Percentiles rank a stretch among this genome's conserved stretches.
Conservation (phyloP, 169 alveolate genomes). For the Plasmodium chabaudi region DNA sequence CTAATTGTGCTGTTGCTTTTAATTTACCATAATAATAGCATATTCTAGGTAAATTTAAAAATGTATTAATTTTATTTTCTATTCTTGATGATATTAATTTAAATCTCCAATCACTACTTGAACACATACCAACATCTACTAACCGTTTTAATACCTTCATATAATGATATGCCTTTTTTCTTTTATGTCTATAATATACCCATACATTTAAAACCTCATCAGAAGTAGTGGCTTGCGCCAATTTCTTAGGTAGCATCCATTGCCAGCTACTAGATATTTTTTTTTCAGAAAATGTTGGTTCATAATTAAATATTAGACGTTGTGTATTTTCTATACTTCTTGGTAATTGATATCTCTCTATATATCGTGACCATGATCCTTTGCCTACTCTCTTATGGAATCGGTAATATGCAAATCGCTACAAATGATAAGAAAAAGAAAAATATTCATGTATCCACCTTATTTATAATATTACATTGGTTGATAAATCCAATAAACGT, state of each 20-base stretch:
- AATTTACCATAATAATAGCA: constrained; percentile 83
- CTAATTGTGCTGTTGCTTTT: constrained; percentile 85
- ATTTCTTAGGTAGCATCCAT: constrained; percentile 84
- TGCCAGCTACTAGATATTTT: constrained; percentile 82
- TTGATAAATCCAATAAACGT: too few species aligned
- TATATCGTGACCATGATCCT: constrained; percentile 86
- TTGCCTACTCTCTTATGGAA: constrained; percentile 88
- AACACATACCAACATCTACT: constrained; percentile 85
- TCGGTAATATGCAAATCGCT: constrained; percentile 85
- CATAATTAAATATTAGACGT: constrained; percentile 82
- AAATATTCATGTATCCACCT: neutral
- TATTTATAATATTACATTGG: too few species aligned
- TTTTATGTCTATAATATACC: constrained; percentile 83
- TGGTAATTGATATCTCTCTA: constrained; percentile 86
- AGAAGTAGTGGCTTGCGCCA: constrained; percentile 87
- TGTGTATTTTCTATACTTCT: constrained; percentile 87
- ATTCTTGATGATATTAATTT: constrained; percentile 81
- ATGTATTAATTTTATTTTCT: constrained; percentile 78
- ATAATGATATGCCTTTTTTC: constrained; percentile 84
- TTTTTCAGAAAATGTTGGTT: constrained; percentile 83
- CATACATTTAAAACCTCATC: constrained; percentile 86
- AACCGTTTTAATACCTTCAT: constrained; percentile 83
- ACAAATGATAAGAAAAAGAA: constrained; percentile 1
- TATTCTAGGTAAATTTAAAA: constrained; percentile 84
- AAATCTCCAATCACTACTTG: constrained; percentile 87